These are phyloP conservation scores for Acacia pycnantha DNA, from an alignment of 331 rosid genomes.

Conservation along the genomic window DNA sequence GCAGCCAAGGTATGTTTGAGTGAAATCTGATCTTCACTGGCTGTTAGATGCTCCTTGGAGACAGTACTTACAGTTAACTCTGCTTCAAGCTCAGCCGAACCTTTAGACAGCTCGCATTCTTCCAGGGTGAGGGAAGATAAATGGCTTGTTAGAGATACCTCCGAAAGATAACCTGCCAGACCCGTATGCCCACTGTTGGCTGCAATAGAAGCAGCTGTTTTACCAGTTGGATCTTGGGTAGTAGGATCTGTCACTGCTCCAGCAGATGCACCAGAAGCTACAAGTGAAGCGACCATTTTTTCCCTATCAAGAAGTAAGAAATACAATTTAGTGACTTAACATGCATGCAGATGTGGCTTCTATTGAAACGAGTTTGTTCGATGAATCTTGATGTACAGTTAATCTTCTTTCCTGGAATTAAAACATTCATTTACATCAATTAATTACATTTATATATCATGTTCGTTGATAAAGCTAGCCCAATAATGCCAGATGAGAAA, in stretches of 20 bases:
- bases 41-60: slow-evolving; percentile 47
- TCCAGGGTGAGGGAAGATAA: slow-evolving; percentile 81
- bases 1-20: slow-evolving; percentile 69
- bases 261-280: slow-evolving; percentile 92
- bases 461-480: slow-evolving; percentile 5
- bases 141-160: slow-evolving; percentile 78
- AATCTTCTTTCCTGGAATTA: not conserved
- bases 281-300: slow-evolving; percentile 81
- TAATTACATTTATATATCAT: slow-evolving; percentile 2
- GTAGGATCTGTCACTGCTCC: slow-evolving; percentile 97
- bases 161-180: slow-evolving; percentile 97
- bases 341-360: slow-evolving; percentile 14
- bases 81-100: slow-evolving; percentile 71
- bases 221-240: slow-evolving; percentile 68
- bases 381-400: slow-evolving; percentile 18
- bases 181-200: slow-evolving; percentile 76
- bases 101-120: slow-evolving; percentile 63
- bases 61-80: slow-evolving; percentile 56
- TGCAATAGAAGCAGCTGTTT: slow-evolving; percentile 87
- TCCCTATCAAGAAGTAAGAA: slow-evolving; percentile 54
- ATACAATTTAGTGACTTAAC: slow-evolving; percentile 23
- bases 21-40: slow-evolving; percentile 57
- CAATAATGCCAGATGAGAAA: not conserved
- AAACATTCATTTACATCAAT: slow-evolving; percentile 18
- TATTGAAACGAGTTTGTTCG: slow-evolving; percentile 11